Evolutionary conservation across 2,329 filamentous ascomycete species (phyloP).

Genomic region (Pseudogymnoascus sp.): DNA sequence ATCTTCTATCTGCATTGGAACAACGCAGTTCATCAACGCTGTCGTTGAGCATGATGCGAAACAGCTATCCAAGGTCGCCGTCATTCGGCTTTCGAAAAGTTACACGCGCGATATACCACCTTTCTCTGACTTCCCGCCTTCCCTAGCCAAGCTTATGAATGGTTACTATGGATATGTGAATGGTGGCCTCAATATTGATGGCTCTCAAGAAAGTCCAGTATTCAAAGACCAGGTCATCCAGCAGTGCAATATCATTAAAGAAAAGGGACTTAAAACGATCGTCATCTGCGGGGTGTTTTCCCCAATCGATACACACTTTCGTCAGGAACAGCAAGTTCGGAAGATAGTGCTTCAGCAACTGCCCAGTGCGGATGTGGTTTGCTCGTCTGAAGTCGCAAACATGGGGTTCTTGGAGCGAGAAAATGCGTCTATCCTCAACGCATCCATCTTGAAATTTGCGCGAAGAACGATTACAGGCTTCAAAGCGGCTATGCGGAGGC

Average conservation of each 20-base stretch:
- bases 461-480: constrained; percentile 48
- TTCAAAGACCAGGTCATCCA: constrained; percentile 27
- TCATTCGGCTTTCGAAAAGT: constrained; percentile 40
- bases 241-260: constrained; percentile 16
- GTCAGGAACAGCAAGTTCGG: constrained; percentile 42
- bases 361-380: constrained; percentile 39
- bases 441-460: constrained; percentile 50
- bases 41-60: constrained; percentile 41
- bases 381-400: constrained; percentile 42
- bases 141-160: constrained; percentile 36
- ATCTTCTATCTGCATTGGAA: constrained; percentile 20
- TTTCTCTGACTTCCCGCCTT: constrained; percentile 39
- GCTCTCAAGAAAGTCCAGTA: constrained; percentile 33
- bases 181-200: constrained; percentile 31
- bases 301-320: constrained; percentile 44
- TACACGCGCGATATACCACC: constrained; percentile 41
- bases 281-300: constrained; percentile 50
- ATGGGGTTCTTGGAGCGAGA: constrained; percentile 47
- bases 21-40: constrained; percentile 43
- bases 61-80: constrained; percentile 41
- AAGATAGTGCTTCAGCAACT: constrained; percentile 39
- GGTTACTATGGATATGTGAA: constrained; percentile 40
- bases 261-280: constrained; percentile 33
- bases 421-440: constrained; percentile 57
- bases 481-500: constrained; percentile 38